phyloP scores from a whole-genome alignment of 2,329 filamentous ascomycete species.

The Pseudogymnoascus sp. region DNA sequence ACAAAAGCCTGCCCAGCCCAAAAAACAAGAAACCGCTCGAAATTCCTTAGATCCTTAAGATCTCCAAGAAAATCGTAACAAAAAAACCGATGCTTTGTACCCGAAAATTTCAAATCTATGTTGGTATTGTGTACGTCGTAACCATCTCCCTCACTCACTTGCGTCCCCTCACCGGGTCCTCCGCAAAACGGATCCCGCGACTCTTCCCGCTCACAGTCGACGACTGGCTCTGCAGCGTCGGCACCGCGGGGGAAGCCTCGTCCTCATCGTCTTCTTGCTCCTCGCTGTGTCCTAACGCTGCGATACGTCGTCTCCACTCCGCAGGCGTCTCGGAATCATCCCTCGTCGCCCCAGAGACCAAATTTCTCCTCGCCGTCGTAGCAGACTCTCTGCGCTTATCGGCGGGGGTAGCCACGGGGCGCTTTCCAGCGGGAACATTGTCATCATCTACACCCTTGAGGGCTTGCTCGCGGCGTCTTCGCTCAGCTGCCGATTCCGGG shows the following conservation, averaged over 20 bases:
- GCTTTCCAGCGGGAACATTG: conserved; percentile 24
- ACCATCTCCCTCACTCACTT: background rate
- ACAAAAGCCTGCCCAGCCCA: background rate
- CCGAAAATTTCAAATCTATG: background rate
- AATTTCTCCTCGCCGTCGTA: background rate
- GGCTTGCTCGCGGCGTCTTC: conserved; percentile 52
- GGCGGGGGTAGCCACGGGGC: background rate
- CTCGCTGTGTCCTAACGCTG: conserved; percentile 54
- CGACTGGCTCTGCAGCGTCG: conserved; percentile 26
- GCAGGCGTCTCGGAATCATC: conserved; percentile 61
- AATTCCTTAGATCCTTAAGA: background rate
- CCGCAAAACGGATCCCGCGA: conserved; percentile 27
- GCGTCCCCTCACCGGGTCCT: conserved; percentile 24
- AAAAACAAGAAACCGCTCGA: background rate
- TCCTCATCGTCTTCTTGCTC: conserved; percentile 12
- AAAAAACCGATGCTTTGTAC: background rate
- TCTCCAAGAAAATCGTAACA: background rate
- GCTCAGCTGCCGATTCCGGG: conserved; percentile 62
- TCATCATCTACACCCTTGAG: conserved; percentile 36
- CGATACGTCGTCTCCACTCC: conserved; percentile 63
- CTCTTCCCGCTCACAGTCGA: conserved; percentile 18
- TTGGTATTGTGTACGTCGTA: background rate
- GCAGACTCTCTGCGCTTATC: conserved; percentile 7
- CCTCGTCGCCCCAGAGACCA: conserved; percentile 12
- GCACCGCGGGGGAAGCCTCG: conserved; percentile 20